These are phyloP conservation scores for Neodidymelliopsis sp. DNA, from an alignment of 2,329 filamentous ascomycete genomes.

Conservation along the genomic window DNA sequence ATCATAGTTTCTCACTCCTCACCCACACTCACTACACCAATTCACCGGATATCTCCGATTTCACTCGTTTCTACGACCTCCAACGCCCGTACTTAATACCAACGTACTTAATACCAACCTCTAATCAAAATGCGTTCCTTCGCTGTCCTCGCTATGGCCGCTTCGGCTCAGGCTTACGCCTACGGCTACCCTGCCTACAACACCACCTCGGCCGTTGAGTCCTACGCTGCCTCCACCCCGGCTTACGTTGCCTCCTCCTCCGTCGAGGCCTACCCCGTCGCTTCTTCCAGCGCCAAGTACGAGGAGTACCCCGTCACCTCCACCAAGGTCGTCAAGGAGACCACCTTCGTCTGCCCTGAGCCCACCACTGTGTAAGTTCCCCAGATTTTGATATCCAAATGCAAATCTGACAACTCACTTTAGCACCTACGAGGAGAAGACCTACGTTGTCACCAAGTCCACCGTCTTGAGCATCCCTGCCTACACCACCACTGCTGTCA, in stretches of 20 bases:
- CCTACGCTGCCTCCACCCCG: constrained; percentile 6
- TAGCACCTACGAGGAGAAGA: constrained; percentile 29
- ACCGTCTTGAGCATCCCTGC: constrained; percentile 11
- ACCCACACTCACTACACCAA: constrained; percentile 48
- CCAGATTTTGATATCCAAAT: too few relatives aligned
- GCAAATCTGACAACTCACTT: too few relatives aligned
- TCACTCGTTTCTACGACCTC: constrained; percentile 50
- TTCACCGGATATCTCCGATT: constrained; percentile 50
- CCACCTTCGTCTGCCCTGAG: constrained; percentile 27
- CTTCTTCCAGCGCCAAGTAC: constrained; percentile 13
- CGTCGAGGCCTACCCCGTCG: constrained; percentile 11
- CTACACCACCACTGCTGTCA: constrained; percentile 18
- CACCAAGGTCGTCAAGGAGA: constrained; percentile 16
- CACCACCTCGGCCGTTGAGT: constrained; percentile 23
- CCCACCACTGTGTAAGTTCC: constrained; percentile 25
- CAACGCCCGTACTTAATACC: constrained; percentile 43
- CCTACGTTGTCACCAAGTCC: constrained; percentile 16
- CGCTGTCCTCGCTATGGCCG: constrained; percentile 36
- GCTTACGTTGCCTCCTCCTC: constrained; percentile 22
- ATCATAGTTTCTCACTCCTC: constrained; percentile 39
- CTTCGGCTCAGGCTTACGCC: constrained; percentile 1
- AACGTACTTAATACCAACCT: constrained; percentile 40
- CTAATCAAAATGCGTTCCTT: constrained; percentile 52
- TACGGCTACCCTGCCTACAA: constrained; percentile 28
- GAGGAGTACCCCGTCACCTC: constrained; percentile 15